phyloP scores from a whole-genome alignment of 208 protist species.

The Acanthamoeba rhysodes region DNA sequence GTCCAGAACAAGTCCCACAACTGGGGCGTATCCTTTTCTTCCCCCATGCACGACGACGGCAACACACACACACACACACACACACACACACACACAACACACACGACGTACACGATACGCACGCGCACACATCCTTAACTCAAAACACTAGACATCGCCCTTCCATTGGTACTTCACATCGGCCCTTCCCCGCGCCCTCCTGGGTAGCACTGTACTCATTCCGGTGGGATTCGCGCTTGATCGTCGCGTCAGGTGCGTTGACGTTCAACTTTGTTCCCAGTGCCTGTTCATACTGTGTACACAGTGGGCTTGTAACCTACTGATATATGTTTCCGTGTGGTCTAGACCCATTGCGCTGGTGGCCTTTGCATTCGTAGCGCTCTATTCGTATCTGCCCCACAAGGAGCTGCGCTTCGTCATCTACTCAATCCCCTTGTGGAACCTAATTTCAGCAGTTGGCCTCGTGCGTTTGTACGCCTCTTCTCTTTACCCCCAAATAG shows the following conservation, averaged over 20 bases:
- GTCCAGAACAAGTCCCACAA: constrained; percentile 91
- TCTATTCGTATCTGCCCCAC: constrained; percentile 94
- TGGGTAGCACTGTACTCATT: constrained; percentile 50
- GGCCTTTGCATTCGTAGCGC: constrained; percentile 87
- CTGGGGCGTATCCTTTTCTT: constrained; percentile 90
- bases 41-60: not conserved
- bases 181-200: constrained; percentile 92
- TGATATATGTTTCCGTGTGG: not conserved
- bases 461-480: constrained; percentile 74
- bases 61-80: too few species aligned
- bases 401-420: constrained; percentile 97
- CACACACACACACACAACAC: not conserved
- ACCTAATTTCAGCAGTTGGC: constrained; percentile 86
- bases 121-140: not conserved
- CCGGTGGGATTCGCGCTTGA: constrained; percentile 37
- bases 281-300: too few species aligned
- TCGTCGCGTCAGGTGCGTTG: constrained; percentile 35
- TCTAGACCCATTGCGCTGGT: constrained; percentile 78
- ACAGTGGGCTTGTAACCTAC: too few species aligned
- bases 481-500: not conserved
- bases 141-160: constrained; percentile 78
- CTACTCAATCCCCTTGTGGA: constrained; percentile 92
- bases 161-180: constrained; percentile 93
- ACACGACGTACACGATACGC: not conserved
- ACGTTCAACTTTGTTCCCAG: not conserved